Percentiles rank a stretch among this genome's conserved stretches.
These are phyloP conservation scores for Gautieria morchelliformis DNA, from an alignment of 768 basidiomycete genomes.

Conservation along the genomic window DNA sequence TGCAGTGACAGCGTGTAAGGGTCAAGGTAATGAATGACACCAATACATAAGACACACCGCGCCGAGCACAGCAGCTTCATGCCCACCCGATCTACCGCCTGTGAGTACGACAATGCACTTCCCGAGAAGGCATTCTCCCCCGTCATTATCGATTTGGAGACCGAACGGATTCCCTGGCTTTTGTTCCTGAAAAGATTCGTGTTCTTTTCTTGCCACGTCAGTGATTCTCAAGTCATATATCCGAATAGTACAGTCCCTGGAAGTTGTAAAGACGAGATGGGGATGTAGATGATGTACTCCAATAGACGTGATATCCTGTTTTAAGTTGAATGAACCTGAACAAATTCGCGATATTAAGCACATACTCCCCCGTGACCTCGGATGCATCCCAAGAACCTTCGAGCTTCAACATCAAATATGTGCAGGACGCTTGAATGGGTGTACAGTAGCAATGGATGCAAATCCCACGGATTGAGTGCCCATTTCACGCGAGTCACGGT, in stretches of 20 bases:
- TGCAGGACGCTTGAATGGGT: slow-evolving; percentile 45
- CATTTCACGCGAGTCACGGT: slow-evolving; percentile 16
- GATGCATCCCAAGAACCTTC: slow-evolving; percentile 35
- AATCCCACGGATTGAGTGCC: slow-evolving; percentile 11
- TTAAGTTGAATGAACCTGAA: not conserved
- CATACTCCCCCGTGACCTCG: slow-evolving; percentile 70
- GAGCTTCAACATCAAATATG: slow-evolving; percentile 38
- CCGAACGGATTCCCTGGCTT: slow-evolving; percentile 44
- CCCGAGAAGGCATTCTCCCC: slow-evolving; percentile 44
- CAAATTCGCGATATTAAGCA: slow-evolving; percentile 1
- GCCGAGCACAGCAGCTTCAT: slow-evolving; percentile 55
- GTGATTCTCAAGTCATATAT: slow-evolving; percentile 52
- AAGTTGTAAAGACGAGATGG: slow-evolving; percentile 60
- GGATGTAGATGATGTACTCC: slow-evolving; percentile 51
- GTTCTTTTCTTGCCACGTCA: slow-evolving; percentile 21
- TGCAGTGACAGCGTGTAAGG: not conserved
- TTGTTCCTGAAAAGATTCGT: slow-evolving; percentile 48
- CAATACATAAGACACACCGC: slow-evolving; percentile 38
- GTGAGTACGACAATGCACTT: slow-evolving; percentile 56
- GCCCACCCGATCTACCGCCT: slow-evolving; percentile 67
- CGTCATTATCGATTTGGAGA: slow-evolving; percentile 44
- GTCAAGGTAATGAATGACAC: not conserved
- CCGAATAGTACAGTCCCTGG: slow-evolving; percentile 58
- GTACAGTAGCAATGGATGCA: slow-evolving; percentile 53
- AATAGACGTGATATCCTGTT: slow-evolving; percentile 56